phyloP scores from a whole-genome alignment of 352 stramenopile species.

The Discostella stelligera region DNA sequence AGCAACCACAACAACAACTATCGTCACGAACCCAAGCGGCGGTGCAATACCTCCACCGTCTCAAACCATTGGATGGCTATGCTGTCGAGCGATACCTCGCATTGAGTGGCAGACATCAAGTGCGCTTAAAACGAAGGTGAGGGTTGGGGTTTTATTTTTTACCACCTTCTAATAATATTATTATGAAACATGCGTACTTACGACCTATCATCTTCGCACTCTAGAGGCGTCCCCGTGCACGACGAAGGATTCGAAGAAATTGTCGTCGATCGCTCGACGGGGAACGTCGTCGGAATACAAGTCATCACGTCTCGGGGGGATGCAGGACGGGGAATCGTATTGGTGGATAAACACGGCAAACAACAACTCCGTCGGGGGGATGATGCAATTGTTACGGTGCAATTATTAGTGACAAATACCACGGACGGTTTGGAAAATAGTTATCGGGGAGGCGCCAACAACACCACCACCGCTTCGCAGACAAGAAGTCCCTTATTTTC shows the following conservation, averaged over 20 bases:
- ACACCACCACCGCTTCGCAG: neutral
- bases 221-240: conserved; percentile 19
- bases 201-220: neutral
- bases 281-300: conserved; percentile 28
- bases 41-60: conserved; percentile 22
- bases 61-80: conserved; percentile 35
- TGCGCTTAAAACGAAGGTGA: conserved; percentile 29
- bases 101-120: neutral
- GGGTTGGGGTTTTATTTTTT: no score
- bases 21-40: conserved; percentile 21
- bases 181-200: no score
- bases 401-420: neutral
- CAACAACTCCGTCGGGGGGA: neutral
- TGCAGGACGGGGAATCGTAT: conserved; percentile 21
- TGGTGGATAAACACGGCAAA: conserved; percentile 30
- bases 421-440: neutral
- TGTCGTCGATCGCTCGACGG: conserved; percentile 5
- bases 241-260: conserved; percentile 40
- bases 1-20: neutral
- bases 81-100: conserved; percentile 24
- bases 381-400: neutral
- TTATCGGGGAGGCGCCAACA: neutral
- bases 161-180: no score
- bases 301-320: conserved; percentile 23
- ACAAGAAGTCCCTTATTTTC: no score